Percentiles rank a stretch among this genome's conserved stretches.
These are phyloP conservation scores for Lolium perenne DNA, from an alignment of 176 grass and related monocot species.

Conservation along the genomic window DNA sequence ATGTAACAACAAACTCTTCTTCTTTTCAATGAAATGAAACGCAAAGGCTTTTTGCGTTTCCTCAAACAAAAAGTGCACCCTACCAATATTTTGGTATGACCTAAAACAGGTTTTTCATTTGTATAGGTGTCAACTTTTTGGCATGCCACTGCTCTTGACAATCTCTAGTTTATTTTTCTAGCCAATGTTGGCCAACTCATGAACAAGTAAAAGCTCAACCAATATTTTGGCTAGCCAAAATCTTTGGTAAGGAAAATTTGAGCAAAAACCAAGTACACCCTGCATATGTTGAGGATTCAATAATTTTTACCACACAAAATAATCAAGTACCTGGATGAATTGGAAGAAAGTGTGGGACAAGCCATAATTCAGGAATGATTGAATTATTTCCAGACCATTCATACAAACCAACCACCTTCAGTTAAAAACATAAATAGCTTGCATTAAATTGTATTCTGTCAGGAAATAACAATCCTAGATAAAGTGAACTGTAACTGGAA, in stretches of 20 bases:
- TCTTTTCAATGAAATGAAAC: too few species aligned
- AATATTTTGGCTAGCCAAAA: not conserved
- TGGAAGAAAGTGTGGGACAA: conserved; percentile 62
- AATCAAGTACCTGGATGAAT: conserved; percentile 59
- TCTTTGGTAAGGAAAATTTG: not conserved
- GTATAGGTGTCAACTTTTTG: not conserved
- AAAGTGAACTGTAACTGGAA: not conserved
- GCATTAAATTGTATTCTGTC: not conserved
- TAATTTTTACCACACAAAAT: not conserved
- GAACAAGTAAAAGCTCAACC: not conserved
- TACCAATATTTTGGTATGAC: not conserved
- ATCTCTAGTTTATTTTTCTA: not conserved
- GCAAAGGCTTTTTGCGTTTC: too few species aligned
- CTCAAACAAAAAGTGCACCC: not conserved
- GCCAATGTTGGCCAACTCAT: not conserved
- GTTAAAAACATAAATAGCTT: not conserved
- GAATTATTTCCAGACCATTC: conserved; percentile 68
- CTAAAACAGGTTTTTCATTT: not conserved
- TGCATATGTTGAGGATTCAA: not conserved
- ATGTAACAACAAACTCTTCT: too few species aligned
- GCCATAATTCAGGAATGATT: conserved; percentile 57
- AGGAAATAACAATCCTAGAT: not conserved
- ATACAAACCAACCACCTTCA: conserved; percentile 60
- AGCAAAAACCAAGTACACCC: not conserved
- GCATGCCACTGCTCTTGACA: not conserved